Evolutionary conservation across 805 yeast species (phyloP), one percentile per base, ranked within the genome.

Genomic region (Kodamaea jinghongensis): DNA sequence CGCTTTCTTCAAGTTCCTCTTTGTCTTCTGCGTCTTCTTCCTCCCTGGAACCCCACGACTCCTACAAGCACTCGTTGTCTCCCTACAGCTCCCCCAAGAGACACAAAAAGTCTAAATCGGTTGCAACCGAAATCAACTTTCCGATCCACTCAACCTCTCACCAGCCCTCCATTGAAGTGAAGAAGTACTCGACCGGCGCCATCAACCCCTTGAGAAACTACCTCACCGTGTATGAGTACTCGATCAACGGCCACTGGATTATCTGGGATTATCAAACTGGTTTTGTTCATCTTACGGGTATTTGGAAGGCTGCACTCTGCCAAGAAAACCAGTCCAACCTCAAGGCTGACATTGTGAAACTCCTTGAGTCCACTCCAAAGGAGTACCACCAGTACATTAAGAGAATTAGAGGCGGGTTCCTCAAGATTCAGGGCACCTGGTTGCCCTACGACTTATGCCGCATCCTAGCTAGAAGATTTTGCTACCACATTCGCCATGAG

Each of bases 381-480:
- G 79, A 79, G 50, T 67, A 80, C 39, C 86, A 78, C 48, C 76
- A 72, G 12, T 74, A 71, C 30, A 73, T 83, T 39, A 78, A 78
- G 51, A 75, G 96, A 36, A 87, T 89, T 11, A 69, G 96, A 40
- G 97, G 97, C 34, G 97, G 96, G 2, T 87, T 79, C 52, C 73
- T 89, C 48, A 88, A 88, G 67, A 87, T 90, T 48, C 97, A 89
- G 64, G 97, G 97, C 3, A 87, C 96, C 6, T 90, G 96, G 96
- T 63, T 88, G 28, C 91, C 96, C 2, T 83, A 63, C 53, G 75
- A 73, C 7, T 68, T 85, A 36, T 88, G 95, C 16, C 72, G 71
- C 44, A 63, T 75, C 23, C 65, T 89, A 38, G 91, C 96, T 3
- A 60, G 77, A 25, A 75, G 83, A 37, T 85, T 88, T 51, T 86